Evolutionary conservation across 208 protist genomes (phyloP).

Genomic region (Trypanosoma mega): DNA sequence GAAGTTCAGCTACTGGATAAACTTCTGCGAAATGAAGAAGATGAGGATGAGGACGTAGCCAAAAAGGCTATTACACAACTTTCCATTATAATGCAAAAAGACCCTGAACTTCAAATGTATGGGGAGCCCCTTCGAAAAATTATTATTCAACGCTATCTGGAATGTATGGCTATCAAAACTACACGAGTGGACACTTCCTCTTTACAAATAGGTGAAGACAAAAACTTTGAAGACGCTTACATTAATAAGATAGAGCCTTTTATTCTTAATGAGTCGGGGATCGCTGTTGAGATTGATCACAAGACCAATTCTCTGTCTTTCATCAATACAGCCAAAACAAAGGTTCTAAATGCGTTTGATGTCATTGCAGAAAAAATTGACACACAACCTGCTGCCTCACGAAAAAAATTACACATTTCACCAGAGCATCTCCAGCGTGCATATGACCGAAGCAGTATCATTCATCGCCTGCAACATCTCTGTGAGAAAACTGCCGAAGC

Average conservation of each 20-base stretch:
- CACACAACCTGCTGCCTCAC: constrained; percentile 14
- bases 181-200: constrained; percentile 43
- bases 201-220: constrained; percentile 36
- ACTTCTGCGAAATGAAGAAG: constrained; percentile 11
- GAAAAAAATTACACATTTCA: constrained; percentile 20
- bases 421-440: constrained; percentile 37
- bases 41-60: constrained; percentile 17
- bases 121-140: constrained; percentile 35
- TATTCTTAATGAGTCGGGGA: constrained; percentile 55
- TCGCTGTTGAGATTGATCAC: constrained; percentile 73
- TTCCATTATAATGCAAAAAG: constrained; percentile 18
- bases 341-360: constrained; percentile 52
- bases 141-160: constrained; percentile 63
- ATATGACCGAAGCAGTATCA: constrained; percentile 31
- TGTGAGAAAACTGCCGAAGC: constrained; percentile 36
- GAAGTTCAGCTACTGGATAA: constrained; percentile 25
- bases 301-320: constrained; percentile 62
- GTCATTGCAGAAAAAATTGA: constrained; percentile 42
- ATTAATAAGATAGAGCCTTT: constrained; percentile 59
- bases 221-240: constrained; percentile 43
- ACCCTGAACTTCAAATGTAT: constrained; percentile 25
- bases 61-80: constrained; percentile 20
- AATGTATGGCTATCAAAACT: constrained; percentile 39
- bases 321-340: constrained; percentile 56
- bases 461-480: constrained; percentile 43